Evolutionary conservation across 306 rosid species (phyloP).

Genomic region (Castanea crenata): DNA sequence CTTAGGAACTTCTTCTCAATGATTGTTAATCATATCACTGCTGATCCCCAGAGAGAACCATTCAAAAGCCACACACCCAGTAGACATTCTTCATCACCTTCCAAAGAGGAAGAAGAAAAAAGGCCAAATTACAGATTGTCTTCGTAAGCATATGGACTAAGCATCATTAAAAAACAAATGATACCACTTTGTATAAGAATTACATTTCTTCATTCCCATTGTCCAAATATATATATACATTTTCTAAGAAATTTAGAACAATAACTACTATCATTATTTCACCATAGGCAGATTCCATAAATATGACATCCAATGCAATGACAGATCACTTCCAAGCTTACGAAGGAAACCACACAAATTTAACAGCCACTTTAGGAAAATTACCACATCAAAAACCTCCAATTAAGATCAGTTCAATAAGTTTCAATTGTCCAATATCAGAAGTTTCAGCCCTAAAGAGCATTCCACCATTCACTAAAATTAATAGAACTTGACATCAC

Average conservation of each 20-base stretch:
- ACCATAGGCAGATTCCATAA: no score
- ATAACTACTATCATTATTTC: no score
- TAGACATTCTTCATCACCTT: neutral
- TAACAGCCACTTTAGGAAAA: no score
- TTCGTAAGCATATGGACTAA: neutral
- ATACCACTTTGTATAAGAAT: neutral
- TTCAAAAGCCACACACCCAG: neutral
- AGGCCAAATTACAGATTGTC: neutral
- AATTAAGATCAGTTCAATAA: no score
- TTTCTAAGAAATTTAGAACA: no score
- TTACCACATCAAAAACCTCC: no score
- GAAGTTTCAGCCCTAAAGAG: neutral
- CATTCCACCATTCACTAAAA: neutral
- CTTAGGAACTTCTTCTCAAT: no score
- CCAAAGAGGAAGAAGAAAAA: neutral
- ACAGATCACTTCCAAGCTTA: no score
- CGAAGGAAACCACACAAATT: no score
- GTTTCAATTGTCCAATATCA: neutral
- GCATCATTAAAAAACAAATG: neutral
- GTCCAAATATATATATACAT: no score
- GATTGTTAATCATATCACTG: no score
- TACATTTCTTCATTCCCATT: neutral
- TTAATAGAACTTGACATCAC: neutral
- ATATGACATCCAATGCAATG: no score
- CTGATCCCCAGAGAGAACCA: neutral